A percentile compares a stretch with the other conserved stretches of the same genome.
phyloP scores from a whole-genome alignment of 2,329 filamentous ascomycete species.

The Aspergillus japonicus region DNA sequence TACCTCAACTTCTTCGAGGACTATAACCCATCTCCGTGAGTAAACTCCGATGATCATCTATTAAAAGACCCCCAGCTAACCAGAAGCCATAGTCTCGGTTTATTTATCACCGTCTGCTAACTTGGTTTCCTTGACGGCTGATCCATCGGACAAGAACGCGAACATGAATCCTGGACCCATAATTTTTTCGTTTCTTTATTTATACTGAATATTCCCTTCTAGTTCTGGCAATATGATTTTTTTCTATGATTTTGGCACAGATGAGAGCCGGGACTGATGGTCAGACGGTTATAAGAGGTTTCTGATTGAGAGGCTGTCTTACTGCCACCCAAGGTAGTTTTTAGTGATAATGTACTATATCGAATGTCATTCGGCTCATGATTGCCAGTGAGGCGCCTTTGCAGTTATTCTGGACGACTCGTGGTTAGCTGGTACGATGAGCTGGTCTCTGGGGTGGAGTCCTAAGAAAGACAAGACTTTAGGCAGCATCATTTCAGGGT shows the following conservation, averaged over 20 bases:
- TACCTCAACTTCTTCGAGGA: constrained; percentile 64
- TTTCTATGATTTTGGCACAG: neutral
- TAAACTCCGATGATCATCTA: constrained; percentile 9
- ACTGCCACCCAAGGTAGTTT: neutral
- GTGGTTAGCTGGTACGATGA: neutral
- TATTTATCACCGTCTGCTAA: constrained; percentile 46
- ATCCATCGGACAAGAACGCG: constrained; percentile 5
- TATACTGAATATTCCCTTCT: neutral
- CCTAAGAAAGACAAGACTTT: neutral
- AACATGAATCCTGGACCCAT: constrained; percentile 18
- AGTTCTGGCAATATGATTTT: neutral
- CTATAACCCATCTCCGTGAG: constrained; percentile 54
- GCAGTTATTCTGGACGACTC: too few species aligned
- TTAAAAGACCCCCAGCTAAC: constrained; percentile 10
- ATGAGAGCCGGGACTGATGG: neutral
- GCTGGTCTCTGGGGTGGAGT: neutral
- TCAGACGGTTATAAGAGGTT: neutral
- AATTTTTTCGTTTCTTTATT: constrained; percentile 4
- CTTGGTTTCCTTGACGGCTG: constrained; percentile 6
- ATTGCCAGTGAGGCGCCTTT: too few species aligned
- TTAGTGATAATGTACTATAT: neutral
- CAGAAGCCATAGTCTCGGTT: constrained; percentile 34
- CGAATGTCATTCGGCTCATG: neutral
- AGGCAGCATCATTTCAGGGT: neutral
- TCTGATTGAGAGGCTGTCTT: neutral